Evolutionary conservation across 805 yeast species (phyloP), one percentile per base, ranked within the genome.

Genomic region (Ogataea ganodermae): DNA sequence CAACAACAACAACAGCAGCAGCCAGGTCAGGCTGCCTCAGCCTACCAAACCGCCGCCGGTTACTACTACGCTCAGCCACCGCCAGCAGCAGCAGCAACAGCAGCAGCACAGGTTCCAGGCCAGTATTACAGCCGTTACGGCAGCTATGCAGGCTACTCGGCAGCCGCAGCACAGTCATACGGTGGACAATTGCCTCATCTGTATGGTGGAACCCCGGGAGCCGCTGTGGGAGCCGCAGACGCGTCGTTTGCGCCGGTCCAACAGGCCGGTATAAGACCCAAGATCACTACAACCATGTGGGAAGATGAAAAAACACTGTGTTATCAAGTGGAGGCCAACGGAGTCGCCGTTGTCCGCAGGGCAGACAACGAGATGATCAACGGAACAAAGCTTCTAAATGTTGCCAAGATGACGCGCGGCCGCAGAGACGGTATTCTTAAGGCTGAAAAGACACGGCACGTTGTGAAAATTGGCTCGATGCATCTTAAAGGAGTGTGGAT

Each of bases 401-500:
- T 83, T 38, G 86, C 86, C 10, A 83, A 81, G 48, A 83, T 83
- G 87, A 83, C 87, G 12, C 71, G 89, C 58, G 89, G 89, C 30
- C 71, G 88, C 47, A 69, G 89, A 61, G 89, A 83, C 63, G 89
- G 89, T 18, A 83, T 83, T 45, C 69, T 83, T 42, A 83, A 83
- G 62, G 73, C 78, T 45, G 89, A 83, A 62, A 83, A 83, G 62
- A 78, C 80, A 16, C 70, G 88, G 31, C 83, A 82, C 57, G 89
- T 83, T 35, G 87, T 83, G 26, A 83, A 83, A 62, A 82, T 83
- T 59, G 89, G 89, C n/a, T 79, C 84, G 13, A 83, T 83, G 87
- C 85, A 83, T 62, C 69, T 83, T 53, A 83, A 83, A 61, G 89
- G 89, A 38, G 89, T 83, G 31, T 83, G 89, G 89, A 82, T 83